Evolutionary conservation across 2,329 filamentous ascomycete species (phyloP).

Genomic region (Stylonectria norvegica): DNA sequence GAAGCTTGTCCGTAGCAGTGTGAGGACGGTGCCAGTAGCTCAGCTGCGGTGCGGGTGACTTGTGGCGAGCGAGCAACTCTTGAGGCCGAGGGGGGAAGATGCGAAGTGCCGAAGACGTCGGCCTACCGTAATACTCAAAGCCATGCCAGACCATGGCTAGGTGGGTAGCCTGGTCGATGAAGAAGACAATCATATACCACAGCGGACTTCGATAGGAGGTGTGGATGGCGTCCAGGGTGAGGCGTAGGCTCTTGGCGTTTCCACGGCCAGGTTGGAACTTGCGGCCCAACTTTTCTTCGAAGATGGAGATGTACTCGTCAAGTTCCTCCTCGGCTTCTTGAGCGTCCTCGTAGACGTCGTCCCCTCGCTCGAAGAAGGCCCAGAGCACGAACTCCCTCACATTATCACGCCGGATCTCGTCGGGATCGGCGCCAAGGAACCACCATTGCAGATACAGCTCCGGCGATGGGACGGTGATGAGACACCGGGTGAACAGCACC

Average conservation of each 20-base stretch:
- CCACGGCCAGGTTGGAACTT: slow-evolving; percentile 54
- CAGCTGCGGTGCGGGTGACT: slow-evolving; percentile 48
- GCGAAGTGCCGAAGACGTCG: slow-evolving; percentile 21
- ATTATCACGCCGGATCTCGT: slow-evolving; percentile 64
- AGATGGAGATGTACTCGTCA: slow-evolving; percentile 45
- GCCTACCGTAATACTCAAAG: slow-evolving; percentile 50
- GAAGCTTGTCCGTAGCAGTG: slow-evolving; percentile 44
- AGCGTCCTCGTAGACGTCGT: slow-evolving; percentile 19
- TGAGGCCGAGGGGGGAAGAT: slow-evolving; percentile 59
- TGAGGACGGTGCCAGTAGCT: slow-evolving; percentile 67
- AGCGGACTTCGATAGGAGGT: slow-evolving; percentile 58
- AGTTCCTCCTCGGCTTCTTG: slow-evolving; percentile 38
- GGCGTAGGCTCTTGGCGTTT: slow-evolving; percentile 53
- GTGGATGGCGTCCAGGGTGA: slow-evolving; percentile 62
- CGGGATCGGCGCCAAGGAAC: slow-evolving; percentile 59
- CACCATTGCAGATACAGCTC: slow-evolving; percentile 59
- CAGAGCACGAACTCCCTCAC: slow-evolving; percentile 64
- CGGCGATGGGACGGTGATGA: slow-evolving; percentile 51
- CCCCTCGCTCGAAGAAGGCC: slow-evolving; percentile 58
- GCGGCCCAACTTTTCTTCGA: slow-evolving; percentile 52
- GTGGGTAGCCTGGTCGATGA: slow-evolving; percentile 52
- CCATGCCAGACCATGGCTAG: slow-evolving; percentile 43
- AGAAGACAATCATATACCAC: slow-evolving; percentile 60
- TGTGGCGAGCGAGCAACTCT: slow-evolving; percentile 40
- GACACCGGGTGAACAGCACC: slow-evolving; percentile 55